Evolutionary conservation across 2,329 filamentous ascomycete species (phyloP), one percentile per base, ranked within the genome.

Genomic region (Penicillium sp.): DNA sequence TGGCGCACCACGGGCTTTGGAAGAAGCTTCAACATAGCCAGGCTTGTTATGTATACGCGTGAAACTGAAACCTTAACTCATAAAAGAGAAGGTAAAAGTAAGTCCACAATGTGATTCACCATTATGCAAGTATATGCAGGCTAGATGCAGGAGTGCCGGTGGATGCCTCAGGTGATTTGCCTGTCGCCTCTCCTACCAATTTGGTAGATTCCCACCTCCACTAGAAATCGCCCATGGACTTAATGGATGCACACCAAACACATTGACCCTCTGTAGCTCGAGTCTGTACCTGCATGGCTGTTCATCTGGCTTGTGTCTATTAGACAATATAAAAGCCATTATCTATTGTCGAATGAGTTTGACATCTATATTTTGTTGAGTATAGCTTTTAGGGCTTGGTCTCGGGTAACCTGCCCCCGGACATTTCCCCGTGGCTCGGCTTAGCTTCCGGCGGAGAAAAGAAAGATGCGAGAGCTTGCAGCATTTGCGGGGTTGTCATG

Each of bases 361-460:
- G 26, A 8, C n/a, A n/a, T n/a, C n/a, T n/a, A 28, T 28, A 28
- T 5, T 28, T 28, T 8, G 8, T 9, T 3, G 8, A 35, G 4
- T 5, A 14, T 5, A 14, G 14, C 16, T 11, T 14, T 35, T 35
- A 35, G 30, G 30, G 30, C 30, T 16, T 14, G 16, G 30, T 16
- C 91, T 1, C 51, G 51, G 91, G 75, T 68, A 53, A 53, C 51
- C 42, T 53, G 51, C 51, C n/a, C 16, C 38, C 28, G 42, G 42
- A 45, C 16, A 20, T 47, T 38, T 46, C 51, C 51, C 51, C 42
- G 51, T 33, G 26, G 20, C 38, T 53, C 51, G 51, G 26, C 24
- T 47, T 45, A 53, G 42, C 51, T 53, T 53, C 51, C 51, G 30
- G 30, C 21, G 33, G 40, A 40, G 18, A n/a, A 38, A 23, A 21